Base-by-base conservation (phyloP, 1,284 basidiomycete genomes). In the Fomitopsis schrenkii region DNA sequence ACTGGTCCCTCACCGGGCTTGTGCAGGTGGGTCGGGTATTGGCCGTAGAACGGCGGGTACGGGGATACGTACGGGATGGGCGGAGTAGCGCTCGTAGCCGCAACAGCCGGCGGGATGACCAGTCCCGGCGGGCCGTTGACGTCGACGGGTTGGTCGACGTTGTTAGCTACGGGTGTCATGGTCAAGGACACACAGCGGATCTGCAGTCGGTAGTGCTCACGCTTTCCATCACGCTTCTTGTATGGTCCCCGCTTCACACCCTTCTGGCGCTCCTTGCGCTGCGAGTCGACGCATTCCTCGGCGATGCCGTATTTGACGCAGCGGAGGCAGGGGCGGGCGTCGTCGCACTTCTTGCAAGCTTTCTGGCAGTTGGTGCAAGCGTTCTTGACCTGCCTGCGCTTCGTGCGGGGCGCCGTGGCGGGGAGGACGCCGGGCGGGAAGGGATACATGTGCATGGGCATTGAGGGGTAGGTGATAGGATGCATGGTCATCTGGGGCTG, bases 261-360 rank as follows among this genome's bases (percentile, higher is more conserved):
- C 72, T 91, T 93, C 76, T 88, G 89, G 69, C 93, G 80, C 75
- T 93, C 91, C 79, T 93, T 94, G 68, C 92, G 83, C 75, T 88
- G 83, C 54, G 89, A 91, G 77, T 93, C 88, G 68, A 90, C 77
- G 72, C 92, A 94, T 67, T 88, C 87, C 72, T 92, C 90, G 53
- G 84, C 80, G 65, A 90, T 82, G 70, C 91, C 91, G 69, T 94
- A 94, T 77, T 90, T 92, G 74, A 93, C 87, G 69, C 92, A 94
- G 66, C 92, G 88, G 65, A 91, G 85, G 74, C 93, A 94, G 63
- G 92, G 92, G 62, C 92, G 82, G 63, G 88, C 90, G 69, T 93
- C 90, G 77, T 94, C 93, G 74, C 93, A 94, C 75, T 93, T 93
- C 81, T 94, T 94, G 82, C 91, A 94, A 1, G 93, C 90, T 74